Base-by-base conservation (phyloP, 2,329 filamentous ascomycete genomes). In the Diaporthe ilicicola region DNA sequence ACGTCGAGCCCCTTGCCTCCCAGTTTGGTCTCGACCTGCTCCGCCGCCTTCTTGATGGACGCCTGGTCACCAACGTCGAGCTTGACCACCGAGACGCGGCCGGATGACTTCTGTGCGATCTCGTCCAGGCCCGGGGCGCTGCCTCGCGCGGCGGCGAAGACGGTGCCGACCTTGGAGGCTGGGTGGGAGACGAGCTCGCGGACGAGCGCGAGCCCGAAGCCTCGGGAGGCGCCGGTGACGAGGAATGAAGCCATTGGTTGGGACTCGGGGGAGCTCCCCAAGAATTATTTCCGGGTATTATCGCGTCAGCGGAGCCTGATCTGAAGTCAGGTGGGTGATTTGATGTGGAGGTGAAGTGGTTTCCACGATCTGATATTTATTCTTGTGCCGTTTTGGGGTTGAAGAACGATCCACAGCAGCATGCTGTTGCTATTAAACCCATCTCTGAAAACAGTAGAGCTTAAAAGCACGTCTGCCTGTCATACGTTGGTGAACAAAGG, bases 1-100 rank as follows among this genome's bases (percentile, higher is more conserved):
- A 85, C 81, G 73, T 87, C 85, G 0, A 87, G 76, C 0, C 83
- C 84, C 13, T 79, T 79, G 4, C 78, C 83, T 19, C 75, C 73
- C 1, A 85, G 74, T 3, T 74, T 74, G 5, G 66, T 54, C 34
- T 83, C 79, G 4, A 84, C 79, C 17, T 75, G 70, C 0, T 68
- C 67, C 0, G 74, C 81, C 0, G 82, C 84, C 17, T 77, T 70
- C 50, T 80, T 74, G 7, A 84, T 77, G 48, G 79, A 81, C 0
- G 67, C 56, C 24, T 76, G 69, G 59, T 81, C 73, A 5, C 80
- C 81, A 12, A 83, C 78, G 37, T 84, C 82, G 13, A 84, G 73
- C 2, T 75, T 76, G n/a, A 85, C 73, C 19, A 79, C 72, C 0
- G 78, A 69, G 27, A 85, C 76, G 4, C 81, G 79, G 3, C 79